A percentile compares a stretch with the other conserved stretches of the same genome.
These are phyloP conservation scores for Liriodendron chinense DNA, from an alignment of 164 flowering plant genomes.

Conservation along the genomic window DNA sequence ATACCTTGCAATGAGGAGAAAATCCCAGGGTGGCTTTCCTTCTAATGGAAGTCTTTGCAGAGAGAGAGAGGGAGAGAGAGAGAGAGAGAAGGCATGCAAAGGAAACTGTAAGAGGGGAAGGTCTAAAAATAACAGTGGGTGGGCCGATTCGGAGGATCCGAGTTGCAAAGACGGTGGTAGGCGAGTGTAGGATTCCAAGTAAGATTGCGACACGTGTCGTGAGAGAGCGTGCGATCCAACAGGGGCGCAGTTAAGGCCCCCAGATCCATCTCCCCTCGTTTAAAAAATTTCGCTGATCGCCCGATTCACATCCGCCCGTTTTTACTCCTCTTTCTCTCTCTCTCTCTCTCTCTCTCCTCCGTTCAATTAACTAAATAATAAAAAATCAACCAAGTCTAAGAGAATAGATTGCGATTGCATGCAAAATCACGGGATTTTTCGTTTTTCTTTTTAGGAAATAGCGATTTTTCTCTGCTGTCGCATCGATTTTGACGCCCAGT, in stretches of 20 bases:
- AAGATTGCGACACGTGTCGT: not conserved
- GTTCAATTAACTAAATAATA: no score
- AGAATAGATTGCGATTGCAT: not conserved
- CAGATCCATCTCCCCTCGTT: not conserved
- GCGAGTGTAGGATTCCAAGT: not conserved
- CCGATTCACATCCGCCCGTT: not conserved
- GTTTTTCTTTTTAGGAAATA: no score
- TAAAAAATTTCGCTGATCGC: not conserved
- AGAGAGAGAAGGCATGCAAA: not conserved
- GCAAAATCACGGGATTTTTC: not conserved
- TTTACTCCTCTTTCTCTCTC: not conserved
- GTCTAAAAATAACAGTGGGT: not conserved
- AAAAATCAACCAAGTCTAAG: no score
- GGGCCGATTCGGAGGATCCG: not conserved
- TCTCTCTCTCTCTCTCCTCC: not conserved
- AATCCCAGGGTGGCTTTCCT: not conserved
- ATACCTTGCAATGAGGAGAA: not conserved
- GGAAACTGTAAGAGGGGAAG: not conserved
- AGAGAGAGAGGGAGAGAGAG: not conserved
- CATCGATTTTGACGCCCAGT: not conserved
- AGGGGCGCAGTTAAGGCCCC: not conserved
- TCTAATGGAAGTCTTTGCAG: not conserved
- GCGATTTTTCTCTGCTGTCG: not conserved
- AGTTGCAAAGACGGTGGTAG: not conserved
- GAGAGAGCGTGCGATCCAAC: constrained; percentile 2